These are phyloP conservation scores for Marchantia polymorpha DNA, from an alignment of 225 moss, liverwort and hornwort species.

Conservation along the genomic window DNA sequence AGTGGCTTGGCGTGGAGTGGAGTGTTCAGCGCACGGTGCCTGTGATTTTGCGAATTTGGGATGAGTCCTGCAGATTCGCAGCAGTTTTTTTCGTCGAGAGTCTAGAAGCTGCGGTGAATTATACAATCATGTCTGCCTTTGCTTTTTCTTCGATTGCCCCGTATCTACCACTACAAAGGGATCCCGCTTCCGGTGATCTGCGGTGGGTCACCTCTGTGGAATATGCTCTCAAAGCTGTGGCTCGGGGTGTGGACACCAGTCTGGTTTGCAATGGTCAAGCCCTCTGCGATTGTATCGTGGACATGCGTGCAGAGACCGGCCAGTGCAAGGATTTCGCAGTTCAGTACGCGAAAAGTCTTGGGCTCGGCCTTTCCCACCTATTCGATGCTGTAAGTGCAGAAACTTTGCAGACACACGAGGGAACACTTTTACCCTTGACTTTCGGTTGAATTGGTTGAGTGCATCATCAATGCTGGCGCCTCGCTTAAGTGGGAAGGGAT, in stretches of 20 bases:
- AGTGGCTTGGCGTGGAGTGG: no score
- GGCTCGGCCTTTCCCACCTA: constrained; percentile 56
- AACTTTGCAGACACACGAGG: no score
- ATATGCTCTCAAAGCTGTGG: constrained; percentile 60
- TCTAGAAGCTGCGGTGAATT: no score
- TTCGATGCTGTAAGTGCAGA: constrained; percentile 50
- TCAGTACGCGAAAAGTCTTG: constrained; percentile 28
- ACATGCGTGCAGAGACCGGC: constrained; percentile 62
- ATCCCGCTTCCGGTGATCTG: constrained; percentile 19
- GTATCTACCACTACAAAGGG: constrained; percentile 32
- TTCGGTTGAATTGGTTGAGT: no score
- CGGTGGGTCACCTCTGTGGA: constrained; percentile 58
- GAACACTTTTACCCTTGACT: no score
- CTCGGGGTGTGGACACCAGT: constrained; percentile 67
- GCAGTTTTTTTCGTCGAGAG: no score
- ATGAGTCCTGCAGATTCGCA: no score
- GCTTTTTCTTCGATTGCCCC: constrained; percentile 34
- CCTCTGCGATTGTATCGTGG: constrained; percentile 64
- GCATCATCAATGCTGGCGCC: no score
- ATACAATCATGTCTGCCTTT: constrained; percentile 18
- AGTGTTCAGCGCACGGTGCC: no score
- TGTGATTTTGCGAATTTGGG: no score
- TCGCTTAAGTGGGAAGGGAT: no score
- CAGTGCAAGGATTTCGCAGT: constrained; percentile 43
- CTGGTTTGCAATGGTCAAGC: constrained; percentile 51